Percentiles rank a stretch among this genome's conserved stretches.
These are phyloP conservation scores for Penicillium digitatum DNA, from an alignment of 2,329 filamentous ascomycete genomes.

Conservation along the genomic window DNA sequence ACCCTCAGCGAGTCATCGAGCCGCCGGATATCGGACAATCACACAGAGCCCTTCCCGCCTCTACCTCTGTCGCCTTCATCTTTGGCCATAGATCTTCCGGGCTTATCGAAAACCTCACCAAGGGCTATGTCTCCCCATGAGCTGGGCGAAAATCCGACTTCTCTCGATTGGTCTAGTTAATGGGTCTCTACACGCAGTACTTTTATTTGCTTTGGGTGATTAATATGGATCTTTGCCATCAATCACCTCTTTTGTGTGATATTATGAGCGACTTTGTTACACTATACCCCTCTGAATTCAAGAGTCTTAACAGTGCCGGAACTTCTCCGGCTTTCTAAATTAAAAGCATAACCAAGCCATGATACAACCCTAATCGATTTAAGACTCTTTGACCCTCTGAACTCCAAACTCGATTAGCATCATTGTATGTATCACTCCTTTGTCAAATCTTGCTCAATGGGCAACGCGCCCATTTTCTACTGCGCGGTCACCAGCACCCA, in stretches of 20 bases:
- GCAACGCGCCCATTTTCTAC: neutral
- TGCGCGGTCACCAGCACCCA: neutral
- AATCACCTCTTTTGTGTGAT: slow-evolving; percentile 6
- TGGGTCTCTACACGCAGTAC: neutral
- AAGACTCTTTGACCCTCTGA: too few relatives aligned
- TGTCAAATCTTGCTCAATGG: neutral
- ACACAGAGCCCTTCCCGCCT: slow-evolving; percentile 36
- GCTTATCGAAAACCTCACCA: slow-evolving; percentile 6
- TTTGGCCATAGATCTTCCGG: slow-evolving; percentile 3
- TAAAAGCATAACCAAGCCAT: neutral
- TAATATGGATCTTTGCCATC: neutral
- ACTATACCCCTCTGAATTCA: slow-evolving; percentile 8
- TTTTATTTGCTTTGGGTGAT: neutral
- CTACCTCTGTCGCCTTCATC: slow-evolving; percentile 17
- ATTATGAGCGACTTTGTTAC: slow-evolving; percentile 7
- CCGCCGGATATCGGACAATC: slow-evolving; percentile 15
- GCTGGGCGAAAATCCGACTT: neutral
- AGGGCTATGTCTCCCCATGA: slow-evolving; percentile 7
- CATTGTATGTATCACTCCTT: neutral
- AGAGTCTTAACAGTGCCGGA: neutral
- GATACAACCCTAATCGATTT: neutral
- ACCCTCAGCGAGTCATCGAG: slow-evolving; percentile 15
- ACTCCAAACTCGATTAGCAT: neutral
- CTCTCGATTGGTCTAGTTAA: neutral
- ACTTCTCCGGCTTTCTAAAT: neutral